Evolutionary conservation across 179 eudicot species (phyloP), one percentile per base, ranked within the genome.

Genomic region (Amaranthus tricolor): DNA sequence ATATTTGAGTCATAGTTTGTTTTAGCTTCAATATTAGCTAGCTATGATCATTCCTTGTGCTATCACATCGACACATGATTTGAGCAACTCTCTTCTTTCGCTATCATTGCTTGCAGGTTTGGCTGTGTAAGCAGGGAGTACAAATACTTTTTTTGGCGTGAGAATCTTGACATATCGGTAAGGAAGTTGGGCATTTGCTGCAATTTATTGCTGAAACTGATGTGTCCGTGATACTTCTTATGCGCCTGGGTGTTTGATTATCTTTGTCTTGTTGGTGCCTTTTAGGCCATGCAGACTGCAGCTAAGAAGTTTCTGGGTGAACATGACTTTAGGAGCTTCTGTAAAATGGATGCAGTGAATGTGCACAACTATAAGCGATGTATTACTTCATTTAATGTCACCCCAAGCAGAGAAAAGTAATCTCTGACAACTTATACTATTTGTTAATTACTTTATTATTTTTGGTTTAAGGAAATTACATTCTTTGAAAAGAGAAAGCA

Each of bases 331-430:
- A 87, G 98, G 80, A 94, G 92, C 75, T 92, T 92, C 76, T 94
- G 98, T 82, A 94, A 94, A 87, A 94, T 94, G 97, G 98, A 94
- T 87, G 97, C 97, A 69, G 76, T 83, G 43, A 90, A 89, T 79
- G 98, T 94, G 81, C 98, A 90, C 83, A 90, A 84, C 75, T 94
- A 85, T 79, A 85, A 69, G 78, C 90, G 97, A 78, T 74, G 68
- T 75, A 82, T 94, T 60, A 76, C 78, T 48, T 84, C 81, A 48
- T 89, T 92, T 59, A 87, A 89, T 74, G 85, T 92, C 72, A 56
- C 62, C 77, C 82, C 90, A 76, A 85, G 84, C 81, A 74, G 72
- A 80, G 96, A 88, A 88, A 89, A 92, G 97, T 94, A 78, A 74
- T 51, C 5, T 65, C 49, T 65, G 61, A 13, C 43, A n/a, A 59